Evolutionary conservation across 2,329 filamentous ascomycete genomes (phyloP).

Genomic region (Trichoderma semiorbis): DNA sequence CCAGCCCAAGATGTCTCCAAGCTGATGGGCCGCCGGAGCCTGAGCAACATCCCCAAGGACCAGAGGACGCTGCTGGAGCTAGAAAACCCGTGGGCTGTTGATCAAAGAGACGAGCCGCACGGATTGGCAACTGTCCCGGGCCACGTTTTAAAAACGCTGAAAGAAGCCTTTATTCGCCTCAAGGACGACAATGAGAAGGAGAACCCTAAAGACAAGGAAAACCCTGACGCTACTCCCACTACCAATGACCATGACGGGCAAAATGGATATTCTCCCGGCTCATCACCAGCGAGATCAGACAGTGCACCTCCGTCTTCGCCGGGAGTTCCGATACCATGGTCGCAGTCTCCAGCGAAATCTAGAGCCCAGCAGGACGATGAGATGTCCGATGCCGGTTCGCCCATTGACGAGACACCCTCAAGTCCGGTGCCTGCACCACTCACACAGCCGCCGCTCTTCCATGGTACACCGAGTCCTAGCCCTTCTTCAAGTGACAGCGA

Average conservation of each 20-base stretch:
- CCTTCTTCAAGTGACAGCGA: constrained; percentile 24
- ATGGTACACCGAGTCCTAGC: constrained; percentile 19
- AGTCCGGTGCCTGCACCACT: neutral
- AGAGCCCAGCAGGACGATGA: neutral
- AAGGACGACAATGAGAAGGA: constrained; percentile 8
- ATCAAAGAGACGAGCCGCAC: constrained; percentile 25
- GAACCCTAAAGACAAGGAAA: neutral
- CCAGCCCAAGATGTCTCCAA: constrained; percentile 25
- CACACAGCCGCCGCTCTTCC: neutral
- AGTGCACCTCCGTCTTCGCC: constrained; percentile 10
- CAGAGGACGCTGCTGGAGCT: constrained; percentile 38
- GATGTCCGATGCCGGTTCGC: neutral
- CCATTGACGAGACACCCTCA: neutral
- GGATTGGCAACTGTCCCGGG: constrained; percentile 34
- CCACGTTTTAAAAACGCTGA: constrained; percentile 34
- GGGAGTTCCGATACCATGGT: constrained; percentile 4
- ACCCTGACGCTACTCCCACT: neutral
- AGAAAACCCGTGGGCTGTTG: constrained; percentile 36
- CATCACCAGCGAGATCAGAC: neutral
- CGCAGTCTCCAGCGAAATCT: constrained; percentile 20
- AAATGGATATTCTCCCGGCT: neutral
- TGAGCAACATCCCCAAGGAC: constrained; percentile 36
- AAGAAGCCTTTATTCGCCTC: constrained; percentile 23
- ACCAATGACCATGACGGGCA: neutral
- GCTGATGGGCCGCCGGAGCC: constrained; percentile 28